These are phyloP conservation scores for Dendrobium officinale DNA, from an alignment of 106 monocot genomes.

Conservation along the genomic window DNA sequence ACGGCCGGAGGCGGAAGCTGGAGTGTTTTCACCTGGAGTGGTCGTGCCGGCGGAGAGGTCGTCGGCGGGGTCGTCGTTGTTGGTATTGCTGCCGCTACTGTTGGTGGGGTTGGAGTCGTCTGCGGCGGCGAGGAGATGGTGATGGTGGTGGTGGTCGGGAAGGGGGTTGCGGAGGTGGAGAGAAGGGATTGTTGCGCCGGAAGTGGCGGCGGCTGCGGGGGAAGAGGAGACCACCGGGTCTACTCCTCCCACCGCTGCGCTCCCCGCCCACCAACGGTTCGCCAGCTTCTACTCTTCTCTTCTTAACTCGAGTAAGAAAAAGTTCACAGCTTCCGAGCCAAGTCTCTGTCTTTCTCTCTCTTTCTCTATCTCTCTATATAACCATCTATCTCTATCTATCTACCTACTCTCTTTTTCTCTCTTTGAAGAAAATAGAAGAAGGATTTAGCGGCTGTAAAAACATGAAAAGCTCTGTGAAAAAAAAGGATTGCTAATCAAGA, in stretches of 20 bases:
- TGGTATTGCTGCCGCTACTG: slow-evolving; percentile 25
- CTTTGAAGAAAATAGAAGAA: neutral
- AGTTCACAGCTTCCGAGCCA: no score
- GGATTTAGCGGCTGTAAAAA: neutral
- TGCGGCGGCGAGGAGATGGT: neutral
- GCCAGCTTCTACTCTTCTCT: slow-evolving; percentile 20
- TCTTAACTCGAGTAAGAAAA: neutral
- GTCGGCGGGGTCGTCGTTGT: slow-evolving; percentile 4
- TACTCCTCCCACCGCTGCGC: slow-evolving; percentile 19
- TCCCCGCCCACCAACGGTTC: slow-evolving; percentile 61
- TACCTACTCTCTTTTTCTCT: neutral
- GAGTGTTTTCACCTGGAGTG: neutral
- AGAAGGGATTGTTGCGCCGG: slow-evolving; percentile 6
- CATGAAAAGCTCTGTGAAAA: no score
- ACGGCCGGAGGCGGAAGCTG: neutral
- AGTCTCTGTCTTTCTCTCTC: no score
- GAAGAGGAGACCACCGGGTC: slow-evolving; percentile 22
- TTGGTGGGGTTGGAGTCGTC: slow-evolving; percentile 8
- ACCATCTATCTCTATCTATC: neutral
- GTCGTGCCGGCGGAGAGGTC: neutral
- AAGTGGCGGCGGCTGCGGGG: neutral
- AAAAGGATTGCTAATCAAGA: no score
- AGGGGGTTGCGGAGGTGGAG: neutral
- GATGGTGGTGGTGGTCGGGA: slow-evolving; percentile 12
- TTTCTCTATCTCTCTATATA: neutral